A percentile compares a stretch with the other conserved stretches of the same genome.
These are phyloP conservation scores for Leucocoprinus birnbaumii DNA, from an alignment of 768 basidiomycete species.

Conservation along the genomic window DNA sequence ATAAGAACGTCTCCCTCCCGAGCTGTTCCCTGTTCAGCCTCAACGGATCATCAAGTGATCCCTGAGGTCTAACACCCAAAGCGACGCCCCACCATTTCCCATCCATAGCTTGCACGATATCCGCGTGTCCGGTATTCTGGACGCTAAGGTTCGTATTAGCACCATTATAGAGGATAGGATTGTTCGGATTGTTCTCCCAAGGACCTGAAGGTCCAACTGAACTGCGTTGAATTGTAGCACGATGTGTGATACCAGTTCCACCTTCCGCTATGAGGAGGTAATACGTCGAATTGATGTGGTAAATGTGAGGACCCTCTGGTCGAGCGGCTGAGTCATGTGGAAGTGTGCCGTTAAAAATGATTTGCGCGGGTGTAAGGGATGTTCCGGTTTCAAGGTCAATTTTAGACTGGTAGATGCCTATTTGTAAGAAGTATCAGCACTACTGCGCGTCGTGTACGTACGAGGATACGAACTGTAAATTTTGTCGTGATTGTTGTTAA, in stretches of 20 bases:
- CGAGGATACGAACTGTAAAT: constrained; percentile 29
- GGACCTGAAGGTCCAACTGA: constrained; percentile 33
- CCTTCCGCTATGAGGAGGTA: constrained; percentile 42
- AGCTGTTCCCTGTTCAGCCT: constrained; percentile 2
- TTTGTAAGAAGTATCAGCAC: not conserved
- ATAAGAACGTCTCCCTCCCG: constrained; percentile 38
- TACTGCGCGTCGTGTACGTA: not conserved
- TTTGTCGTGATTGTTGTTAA: constrained; percentile 36
- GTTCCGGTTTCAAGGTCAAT: constrained; percentile 33
- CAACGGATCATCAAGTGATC: constrained; percentile 16
- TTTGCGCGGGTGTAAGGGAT: constrained; percentile 30
- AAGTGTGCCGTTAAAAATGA: constrained; percentile 35
- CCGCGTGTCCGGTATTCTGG: constrained; percentile 36
- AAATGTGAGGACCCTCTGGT: constrained; percentile 40
- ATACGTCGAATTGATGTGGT: constrained; percentile 34
- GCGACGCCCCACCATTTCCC: constrained; percentile 40
- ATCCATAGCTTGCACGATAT: constrained; percentile 30
- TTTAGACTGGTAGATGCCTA: constrained; percentile 39
- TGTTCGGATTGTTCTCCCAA: constrained; percentile 37
- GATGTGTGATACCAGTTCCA: constrained; percentile 31
- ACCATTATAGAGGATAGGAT: constrained; percentile 38
- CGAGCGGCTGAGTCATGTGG: constrained; percentile 31
- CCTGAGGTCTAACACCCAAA: constrained; percentile 35
- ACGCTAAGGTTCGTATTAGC: constrained; percentile 30
- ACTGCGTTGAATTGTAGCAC: constrained; percentile 34